A percentile compares a stretch with the other conserved stretches of the same genome.
phyloP scores from a whole-genome alignment of 257 asterid genomes.

The Verbena officinalis region DNA sequence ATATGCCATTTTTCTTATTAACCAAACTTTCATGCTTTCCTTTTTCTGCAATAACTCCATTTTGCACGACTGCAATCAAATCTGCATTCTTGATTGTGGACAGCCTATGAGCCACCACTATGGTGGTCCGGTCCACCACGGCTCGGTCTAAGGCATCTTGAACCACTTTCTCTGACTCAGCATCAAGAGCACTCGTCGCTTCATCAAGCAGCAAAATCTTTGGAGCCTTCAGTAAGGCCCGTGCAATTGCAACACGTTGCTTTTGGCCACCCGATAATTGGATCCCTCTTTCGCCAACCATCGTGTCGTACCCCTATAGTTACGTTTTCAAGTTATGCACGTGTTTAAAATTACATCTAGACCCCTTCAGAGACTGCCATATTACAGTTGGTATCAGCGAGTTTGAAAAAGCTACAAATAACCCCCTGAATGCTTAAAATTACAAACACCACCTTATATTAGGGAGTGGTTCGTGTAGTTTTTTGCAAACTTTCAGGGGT shows the following conservation, averaged over 20 bases:
- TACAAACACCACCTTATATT: no score
- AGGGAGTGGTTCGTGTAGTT: no score
- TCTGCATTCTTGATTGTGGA: slow-evolving; percentile 60
- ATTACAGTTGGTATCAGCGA: no score
- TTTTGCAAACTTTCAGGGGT: no score
- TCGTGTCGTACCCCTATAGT: slow-evolving; percentile 51
- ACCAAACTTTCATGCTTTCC: slow-evolving; percentile 51
- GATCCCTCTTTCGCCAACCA: slow-evolving; percentile 57
- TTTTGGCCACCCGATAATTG: slow-evolving; percentile 66
- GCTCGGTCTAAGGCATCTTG: slow-evolving; percentile 54
- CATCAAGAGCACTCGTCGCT: slow-evolving; percentile 64
- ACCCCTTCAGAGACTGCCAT: no score
- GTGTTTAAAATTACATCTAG: no score
- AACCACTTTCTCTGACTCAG: slow-evolving; percentile 54
- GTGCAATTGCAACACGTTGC: slow-evolving; percentile 65
- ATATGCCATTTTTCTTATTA: slow-evolving; percentile 39
- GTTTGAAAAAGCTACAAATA: no score
- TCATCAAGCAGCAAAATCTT: slow-evolving; percentile 55
- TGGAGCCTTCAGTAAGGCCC: slow-evolving; percentile 55
- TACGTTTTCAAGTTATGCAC: neutral
- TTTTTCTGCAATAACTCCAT: slow-evolving; percentile 50
- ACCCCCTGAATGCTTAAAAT: no score
- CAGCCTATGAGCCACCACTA: slow-evolving; percentile 64
- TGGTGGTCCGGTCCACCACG: slow-evolving; percentile 47
- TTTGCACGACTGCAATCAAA: slow-evolving; percentile 44